Base-by-base conservation (phyloP, 73 alveolate species). In the Symbiodinium pilosum region DNA sequence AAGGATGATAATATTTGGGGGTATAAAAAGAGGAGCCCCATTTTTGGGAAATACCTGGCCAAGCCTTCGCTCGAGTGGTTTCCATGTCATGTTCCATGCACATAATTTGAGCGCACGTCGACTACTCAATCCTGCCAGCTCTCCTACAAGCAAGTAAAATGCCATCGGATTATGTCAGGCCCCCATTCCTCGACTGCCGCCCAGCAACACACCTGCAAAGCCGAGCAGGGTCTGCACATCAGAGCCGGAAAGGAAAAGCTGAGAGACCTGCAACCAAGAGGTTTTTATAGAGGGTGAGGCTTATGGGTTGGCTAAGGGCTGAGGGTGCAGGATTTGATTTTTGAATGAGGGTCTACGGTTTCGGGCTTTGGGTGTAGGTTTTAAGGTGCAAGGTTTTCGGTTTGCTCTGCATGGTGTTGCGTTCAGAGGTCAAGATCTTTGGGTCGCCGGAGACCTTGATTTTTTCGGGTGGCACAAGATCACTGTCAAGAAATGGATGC, bases 121-220 rank as follows among this genome's bases (percentile, higher is more conserved):
- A n/a, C 32, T 30, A 7, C 9, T 24, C 84, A 7, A 24, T 39
- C 84, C 32, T 20, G 41, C 16, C 39, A 7, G 18, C 40, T 26
- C 84, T 40, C 34, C 34, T 26, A 34, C 18, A 21, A 34, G 9
- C 9, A n/a, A 69, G 30, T 7, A 69, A 69, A 69, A 69, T n/a
- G n/a, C 26, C 42, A 11, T 34, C 39, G 11, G 59, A 38, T 39
- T 36, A 52, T 12, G 20, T 52, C 69, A 20, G 28, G 9, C 28
- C 8, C 12, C n/a, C n/a, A n/a, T n/a, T n/a, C n/a, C n/a, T n/a
- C n/a, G n/a, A 9, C 9, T 52, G 18, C 43, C 44, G 69, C 52
- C 8, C 88, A 18, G 51, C 43, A 88, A 39, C 96, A 91, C 96
- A 7, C 96, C 96, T 2, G 96, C 96, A 39, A 91, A 91, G 96